A percentile compares a stretch with the other conserved stretches of the same genome.
phyloP scores from a whole-genome alignment of 257 asterid species.

The Linderniella brevidens region DNA sequence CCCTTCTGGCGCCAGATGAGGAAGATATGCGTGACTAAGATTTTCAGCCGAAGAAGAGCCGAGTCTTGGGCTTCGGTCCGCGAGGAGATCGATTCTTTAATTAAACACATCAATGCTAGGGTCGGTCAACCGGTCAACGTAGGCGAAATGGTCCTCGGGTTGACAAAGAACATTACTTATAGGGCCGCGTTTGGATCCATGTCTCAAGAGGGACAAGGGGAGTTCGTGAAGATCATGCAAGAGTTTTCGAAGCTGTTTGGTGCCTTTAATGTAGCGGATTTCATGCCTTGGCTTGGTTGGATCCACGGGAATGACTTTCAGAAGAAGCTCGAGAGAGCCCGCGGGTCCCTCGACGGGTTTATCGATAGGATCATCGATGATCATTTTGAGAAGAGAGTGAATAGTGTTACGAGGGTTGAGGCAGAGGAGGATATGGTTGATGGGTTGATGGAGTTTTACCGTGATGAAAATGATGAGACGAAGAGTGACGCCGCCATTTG shows the following conservation, averaged over 20 bases:
- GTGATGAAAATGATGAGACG: conserved; percentile 18
- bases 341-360: conserved; percentile 62
- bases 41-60: conserved; percentile 79
- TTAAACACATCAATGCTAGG: conserved; percentile 16
- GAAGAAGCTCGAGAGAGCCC: conserved; percentile 26
- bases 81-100: conserved; percentile 50
- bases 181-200: conserved; percentile 82
- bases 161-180: conserved; percentile 48
- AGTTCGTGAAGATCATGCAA: conserved; percentile 50
- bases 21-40: conserved; percentile 71
- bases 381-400: conserved; percentile 26
- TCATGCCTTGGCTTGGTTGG: conserved; percentile 57
- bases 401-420: conserved; percentile 7
- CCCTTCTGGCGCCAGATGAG: conserved; percentile 97
- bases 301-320: conserved; percentile 46
- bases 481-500: conserved; percentile 31
- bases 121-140: conserved; percentile 37
- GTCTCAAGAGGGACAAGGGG: conserved; percentile 48
- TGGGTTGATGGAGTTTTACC: conserved; percentile 59
- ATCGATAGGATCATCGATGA: conserved; percentile 61
- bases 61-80: conserved; percentile 94
- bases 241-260: conserved; percentile 74
- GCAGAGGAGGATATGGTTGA: conserved; percentile 71
- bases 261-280: conserved; percentile 69
- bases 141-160: conserved; percentile 68